These are phyloP conservation scores for Brachypodium distachyon DNA, from an alignment of 202 grass and related monocot species.

Conservation along the genomic window DNA sequence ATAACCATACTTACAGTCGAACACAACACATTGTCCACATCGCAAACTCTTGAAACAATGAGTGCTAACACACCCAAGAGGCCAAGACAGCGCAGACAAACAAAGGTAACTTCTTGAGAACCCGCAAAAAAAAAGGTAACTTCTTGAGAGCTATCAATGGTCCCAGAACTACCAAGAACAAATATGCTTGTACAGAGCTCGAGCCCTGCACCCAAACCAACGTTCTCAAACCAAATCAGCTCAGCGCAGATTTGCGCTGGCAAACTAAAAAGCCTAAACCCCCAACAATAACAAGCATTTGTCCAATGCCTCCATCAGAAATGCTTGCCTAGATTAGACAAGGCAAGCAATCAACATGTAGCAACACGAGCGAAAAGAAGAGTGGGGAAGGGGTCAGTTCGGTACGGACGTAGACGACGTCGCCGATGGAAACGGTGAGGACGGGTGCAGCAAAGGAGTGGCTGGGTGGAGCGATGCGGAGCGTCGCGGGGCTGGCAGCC, in stretches of 20 bases:
- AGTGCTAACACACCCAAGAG: background rate
- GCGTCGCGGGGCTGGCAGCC: constrained; percentile 15
- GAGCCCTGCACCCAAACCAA: no score
- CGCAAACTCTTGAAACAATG: background rate
- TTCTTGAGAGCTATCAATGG: no score
- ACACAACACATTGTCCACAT: background rate
- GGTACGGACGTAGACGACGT: constrained; percentile 47
- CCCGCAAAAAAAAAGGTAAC: no score
- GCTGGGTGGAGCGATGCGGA: constrained; percentile 22
- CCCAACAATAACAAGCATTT: background rate
- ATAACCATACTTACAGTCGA: background rate
- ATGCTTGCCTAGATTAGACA: background rate
- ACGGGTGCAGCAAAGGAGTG: background rate
- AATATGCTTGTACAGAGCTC: no score
- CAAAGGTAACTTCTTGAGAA: no score
- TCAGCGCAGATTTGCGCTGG: background rate
- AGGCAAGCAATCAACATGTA: background rate
- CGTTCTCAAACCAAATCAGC: background rate
- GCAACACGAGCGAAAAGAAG: background rate
- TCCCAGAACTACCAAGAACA: no score
- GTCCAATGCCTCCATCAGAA: background rate
- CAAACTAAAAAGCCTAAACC: background rate
- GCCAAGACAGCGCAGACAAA: no score
- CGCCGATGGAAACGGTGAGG: constrained; percentile 45
- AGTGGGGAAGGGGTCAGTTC: background rate